Evolutionary conservation across 2,329 filamentous ascomycete species (phyloP).

Genomic region (Apiospora phragmitis): DNA sequence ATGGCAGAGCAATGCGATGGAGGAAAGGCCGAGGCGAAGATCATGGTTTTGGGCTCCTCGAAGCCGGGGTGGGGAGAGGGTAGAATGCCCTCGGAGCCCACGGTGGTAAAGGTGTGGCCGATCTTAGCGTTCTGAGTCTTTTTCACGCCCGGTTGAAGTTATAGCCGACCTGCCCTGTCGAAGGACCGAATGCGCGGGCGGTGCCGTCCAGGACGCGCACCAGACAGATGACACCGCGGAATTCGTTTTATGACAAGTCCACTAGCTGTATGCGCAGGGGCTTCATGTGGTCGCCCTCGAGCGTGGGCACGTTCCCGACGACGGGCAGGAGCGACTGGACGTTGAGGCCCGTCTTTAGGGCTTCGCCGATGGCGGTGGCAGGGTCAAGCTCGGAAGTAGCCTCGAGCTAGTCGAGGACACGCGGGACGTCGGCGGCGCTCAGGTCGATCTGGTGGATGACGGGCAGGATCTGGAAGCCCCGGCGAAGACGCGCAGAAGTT

Average conservation of each 20-base stretch:
- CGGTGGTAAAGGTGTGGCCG: slow-evolving; percentile 88
- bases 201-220: slow-evolving; percentile 90
- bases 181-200: slow-evolving; percentile 73
- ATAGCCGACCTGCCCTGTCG: slow-evolving; percentile 93
- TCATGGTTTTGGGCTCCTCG: slow-evolving; percentile 97
- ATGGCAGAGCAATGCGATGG: no score
- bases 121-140: slow-evolving; percentile 92
- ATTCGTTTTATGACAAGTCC: slow-evolving; percentile 98
- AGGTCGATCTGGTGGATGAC: slow-evolving; percentile 98
- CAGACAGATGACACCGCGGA: slow-evolving; percentile 88
- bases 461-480: slow-evolving; percentile 80
- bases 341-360: slow-evolving; percentile 91
- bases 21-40: slow-evolving; percentile 97
- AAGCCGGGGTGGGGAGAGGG: slow-evolving; percentile 85
- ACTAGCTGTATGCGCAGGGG: slow-evolving; percentile 85
- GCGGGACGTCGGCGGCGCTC: slow-evolving; percentile 80
- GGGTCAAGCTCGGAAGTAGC: slow-evolving; percentile 86
- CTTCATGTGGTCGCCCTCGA: slow-evolving; percentile 69
- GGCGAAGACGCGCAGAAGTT: slow-evolving; percentile 98
- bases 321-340: slow-evolving; percentile 78
- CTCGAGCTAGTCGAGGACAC: slow-evolving; percentile 83
- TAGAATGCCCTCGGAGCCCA: slow-evolving; percentile 76
- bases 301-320: slow-evolving; percentile 80
- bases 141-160: slow-evolving; percentile 99
- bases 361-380: slow-evolving; percentile 69